Conservation (phyloP, 2,329 filamentous ascomycete genomes). For the Ophiobolus disseminans region DNA sequence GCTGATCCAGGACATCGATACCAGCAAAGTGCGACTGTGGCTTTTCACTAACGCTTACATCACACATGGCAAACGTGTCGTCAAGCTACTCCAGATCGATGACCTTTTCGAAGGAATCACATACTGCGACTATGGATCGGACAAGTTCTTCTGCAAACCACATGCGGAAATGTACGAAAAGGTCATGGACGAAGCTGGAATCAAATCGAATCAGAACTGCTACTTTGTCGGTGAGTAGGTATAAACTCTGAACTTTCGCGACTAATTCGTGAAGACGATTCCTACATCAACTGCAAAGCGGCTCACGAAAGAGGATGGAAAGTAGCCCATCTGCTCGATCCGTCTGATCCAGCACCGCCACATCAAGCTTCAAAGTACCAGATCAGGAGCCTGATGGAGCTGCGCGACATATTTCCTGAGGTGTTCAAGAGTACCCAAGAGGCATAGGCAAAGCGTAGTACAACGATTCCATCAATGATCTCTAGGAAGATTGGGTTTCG, state of each 20-base stretch:
- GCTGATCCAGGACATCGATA: conserved; percentile 83
- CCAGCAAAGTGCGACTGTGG: conserved; percentile 84
- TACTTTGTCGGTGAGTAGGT: conserved; percentile 84
- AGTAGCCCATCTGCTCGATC: conserved; percentile 83
- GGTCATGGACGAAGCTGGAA: conserved; percentile 84
- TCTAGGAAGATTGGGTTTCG: conserved; percentile 5
- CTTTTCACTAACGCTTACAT: conserved; percentile 96
- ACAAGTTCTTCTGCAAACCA: conserved; percentile 86
- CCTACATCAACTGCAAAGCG: conserved; percentile 78
- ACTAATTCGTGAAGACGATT: conserved; percentile 73
- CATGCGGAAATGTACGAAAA: conserved; percentile 82
- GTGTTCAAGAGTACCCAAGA: conserved; percentile 71
- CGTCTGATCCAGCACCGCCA: conserved; percentile 68
- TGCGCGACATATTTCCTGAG: conserved; percentile 79
- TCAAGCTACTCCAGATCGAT: conserved; percentile 79
- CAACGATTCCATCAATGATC: conserved; percentile 3
- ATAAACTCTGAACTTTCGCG: not conserved
- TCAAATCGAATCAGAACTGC: conserved; percentile 72
- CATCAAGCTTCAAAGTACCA: conserved; percentile 74
- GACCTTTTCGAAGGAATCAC: conserved; percentile 95
- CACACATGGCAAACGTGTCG: conserved; percentile 83
- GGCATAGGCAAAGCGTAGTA: not conserved
- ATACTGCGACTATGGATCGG: conserved; percentile 83
- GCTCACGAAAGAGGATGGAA: conserved; percentile 86
- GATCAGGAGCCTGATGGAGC: conserved; percentile 76